Base-by-base conservation (phyloP, 1,284 basidiomycete species). In the Cryptococcus neoformans region DNA sequence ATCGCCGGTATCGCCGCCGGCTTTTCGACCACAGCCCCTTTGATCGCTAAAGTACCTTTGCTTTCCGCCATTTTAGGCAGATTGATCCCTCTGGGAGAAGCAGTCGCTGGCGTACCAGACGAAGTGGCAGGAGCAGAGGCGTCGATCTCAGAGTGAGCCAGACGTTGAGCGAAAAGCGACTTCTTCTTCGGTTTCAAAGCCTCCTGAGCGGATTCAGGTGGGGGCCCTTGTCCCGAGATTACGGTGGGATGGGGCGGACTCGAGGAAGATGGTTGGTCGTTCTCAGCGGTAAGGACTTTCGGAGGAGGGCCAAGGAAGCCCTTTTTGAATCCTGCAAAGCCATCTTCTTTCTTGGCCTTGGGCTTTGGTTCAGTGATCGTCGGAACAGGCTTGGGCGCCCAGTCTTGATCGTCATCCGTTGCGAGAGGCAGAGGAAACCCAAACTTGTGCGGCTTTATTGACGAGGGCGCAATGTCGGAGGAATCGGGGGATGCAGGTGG, bases 401-500 rank as follows among this genome's bases (percentile, higher is more conserved):
- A 65, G 28, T 3, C 28, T 16, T 42, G 46, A 39, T 51, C 51
- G 16, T 53, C 53, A n/a, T 53, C 37, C 36, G 51, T 48, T 8
- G 50, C 58, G 7, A 60, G 42, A 8, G 70, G 69, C 40, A 72
- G 42, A 5, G 64, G 64, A 35, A 71, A 70, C 1, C 66, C 68
- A 35, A 66, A 55, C 28, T 50, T 56, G 38, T 48, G 5, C 14
- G 46, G 6, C 8, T 34, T 12, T n/a, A 44, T 16, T 12, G 42
- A 44, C 14, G 46, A 35, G 8, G 46, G 46, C 9, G 14, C 46
- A 2, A 9, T 16, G 11, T 59, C 60, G 3, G 73, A 71, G 3
- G 69, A 69, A 6, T 57, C 60, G 9, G 73, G 72, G 4, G 69
- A 69, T 35, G 67, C 67, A 2, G 72, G 71, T 9, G 70, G 72